Evolutionary conservation across 805 yeast species (phyloP).

Genomic region (Barnettozyma wickerhamii): DNA sequence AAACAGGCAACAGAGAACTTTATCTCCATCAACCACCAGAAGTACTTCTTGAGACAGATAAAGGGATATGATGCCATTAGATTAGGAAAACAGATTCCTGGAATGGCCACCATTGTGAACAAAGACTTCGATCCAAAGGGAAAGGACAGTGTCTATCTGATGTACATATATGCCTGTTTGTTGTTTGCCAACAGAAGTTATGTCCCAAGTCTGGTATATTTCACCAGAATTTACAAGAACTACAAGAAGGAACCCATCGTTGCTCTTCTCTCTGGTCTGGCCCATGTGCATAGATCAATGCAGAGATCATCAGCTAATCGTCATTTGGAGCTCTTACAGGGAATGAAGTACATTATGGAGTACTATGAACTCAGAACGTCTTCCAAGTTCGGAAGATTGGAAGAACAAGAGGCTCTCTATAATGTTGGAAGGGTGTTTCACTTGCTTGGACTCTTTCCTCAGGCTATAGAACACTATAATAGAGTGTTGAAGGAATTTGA

Average conservation of each 20-base stretch:
- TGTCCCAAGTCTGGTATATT: slow-evolving; percentile 75
- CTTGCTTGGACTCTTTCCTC: slow-evolving; percentile 66
- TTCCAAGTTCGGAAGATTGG: slow-evolving; percentile 35
- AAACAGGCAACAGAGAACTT: slow-evolving; percentile 52
- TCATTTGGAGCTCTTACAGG: slow-evolving; percentile 85
- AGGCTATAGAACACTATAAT: slow-evolving; percentile 73
- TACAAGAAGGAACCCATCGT: slow-evolving; percentile 76
- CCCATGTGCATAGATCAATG: slow-evolving; percentile 86
- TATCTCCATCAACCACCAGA: slow-evolving; percentile 81
- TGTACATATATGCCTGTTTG: slow-evolving; percentile 75
- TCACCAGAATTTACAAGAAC: slow-evolving; percentile 63
- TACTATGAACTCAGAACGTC: slow-evolving; percentile 53
- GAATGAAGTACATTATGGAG: slow-evolving; percentile 71
- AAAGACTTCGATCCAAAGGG: slow-evolving; percentile 41
- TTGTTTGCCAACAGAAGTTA: slow-evolving; percentile 80
- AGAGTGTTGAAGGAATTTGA: slow-evolving; percentile 43
- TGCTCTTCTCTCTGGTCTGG: slow-evolving; percentile 67
- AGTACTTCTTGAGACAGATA: slow-evolving; percentile 82
- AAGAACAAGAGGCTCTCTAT: slow-evolving; percentile 72
- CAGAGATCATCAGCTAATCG: slow-evolving; percentile 84
- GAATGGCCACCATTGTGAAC: slow-evolving; percentile 72
- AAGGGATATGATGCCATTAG: slow-evolving; percentile 81
- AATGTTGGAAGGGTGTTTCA: slow-evolving; percentile 86
- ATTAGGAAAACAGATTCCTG: slow-evolving; percentile 50
- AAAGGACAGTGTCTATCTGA: slow-evolving; percentile 59